Base-by-base conservation (phyloP, 1,284 basidiomycete species). In the Ceratobasidium sp. region DNA sequence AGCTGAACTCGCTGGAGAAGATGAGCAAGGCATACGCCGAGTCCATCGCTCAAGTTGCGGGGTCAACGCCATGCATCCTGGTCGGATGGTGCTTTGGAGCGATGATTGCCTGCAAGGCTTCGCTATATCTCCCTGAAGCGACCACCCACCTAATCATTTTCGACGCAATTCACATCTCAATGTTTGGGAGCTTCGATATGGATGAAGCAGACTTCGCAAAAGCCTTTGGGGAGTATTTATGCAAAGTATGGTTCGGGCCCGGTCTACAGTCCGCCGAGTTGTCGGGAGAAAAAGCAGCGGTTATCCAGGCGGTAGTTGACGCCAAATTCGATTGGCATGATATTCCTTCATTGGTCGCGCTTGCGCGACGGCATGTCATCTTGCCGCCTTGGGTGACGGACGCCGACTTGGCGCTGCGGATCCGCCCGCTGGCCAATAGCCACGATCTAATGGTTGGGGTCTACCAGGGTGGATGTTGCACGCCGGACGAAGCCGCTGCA, bases 281-380 rank as follows among this genome's bases (percentile, higher is more conserved):
- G 26, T 46, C 65, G 28, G 46, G 48, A 9, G 26, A 26, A 20
- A 50, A 52, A 28, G n/a, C 20, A 12, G 42, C 65, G 20, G 42
- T 67, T 26, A 26, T 48, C n/a, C 44, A 52, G 26, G 46, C 65
- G 5, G 26, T 67, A 28, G n/a, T 33, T 7, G 65, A 67, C 17
- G 65, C 65, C 23, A 33, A 67, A 33, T 23, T 67, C 44, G 65
- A 50, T n/a, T 67, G 65, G 46, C 65, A 67, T 26, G 65, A 67
- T 23, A 12, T 33, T 10, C 44, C 44, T 48, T 28, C 23, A 5
- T 23, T 52, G 9, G 65, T 52, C 33, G 65, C 44, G n/a, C 48
- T 67, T 6, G 65, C 44, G 12, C 42, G 65, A 3, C 28, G 26
- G 23, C 65, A 50, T 48, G 48, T 67, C 1, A 12, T 26, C n/a